Percentiles rank a stretch among this genome's conserved stretches.
Conservation (phyloP, 164 flowering plant species). For the Vitis rupestris region DNA sequence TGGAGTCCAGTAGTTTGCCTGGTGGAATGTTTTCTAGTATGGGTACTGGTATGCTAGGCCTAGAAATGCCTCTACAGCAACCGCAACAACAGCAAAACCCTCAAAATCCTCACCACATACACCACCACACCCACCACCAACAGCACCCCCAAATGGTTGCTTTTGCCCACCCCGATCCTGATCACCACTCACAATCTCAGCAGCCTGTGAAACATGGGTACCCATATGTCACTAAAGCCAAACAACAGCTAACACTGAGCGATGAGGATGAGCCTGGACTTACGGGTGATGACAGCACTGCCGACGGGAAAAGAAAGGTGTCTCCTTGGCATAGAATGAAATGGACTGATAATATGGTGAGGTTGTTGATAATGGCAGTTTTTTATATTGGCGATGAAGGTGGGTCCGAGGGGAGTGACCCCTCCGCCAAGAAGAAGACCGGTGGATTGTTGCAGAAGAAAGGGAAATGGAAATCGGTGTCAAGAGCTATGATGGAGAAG, state of each 20-base stretch:
- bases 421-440: conserved; percentile 33
- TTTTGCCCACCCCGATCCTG: conserved; percentile 25
- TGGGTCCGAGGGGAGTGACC: conserved; percentile 31
- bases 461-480: conserved; percentile 91
- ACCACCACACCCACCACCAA: conserved; percentile 25
- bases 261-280: conserved; percentile 54
- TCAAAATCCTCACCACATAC: conserved; percentile 26
- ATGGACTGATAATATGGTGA: conserved; percentile 84
- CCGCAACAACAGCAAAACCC: conserved; percentile 18
- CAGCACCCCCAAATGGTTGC: conserved; percentile 33
- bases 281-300: conserved; percentile 24
- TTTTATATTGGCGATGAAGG: conserved; percentile 45
- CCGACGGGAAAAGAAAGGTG: conserved; percentile 37
- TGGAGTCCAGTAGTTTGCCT: conserved; percentile 44
- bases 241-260: conserved; percentile 31
- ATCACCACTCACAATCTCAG: conserved; percentile 33
- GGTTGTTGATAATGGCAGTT: conserved; percentile 49
- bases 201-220: conserved; percentile 23
- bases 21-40: conserved; percentile 44
- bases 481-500: conserved; percentile 84
- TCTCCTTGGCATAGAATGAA: conserved; percentile 90
- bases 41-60: conserved; percentile 44
- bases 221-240: conserved; percentile 29
- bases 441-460: conserved; percentile 73
- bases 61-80: conserved; percentile 56